Evolutionary conservation across 305 asterid species (phyloP).

Genomic region (Fraxinus paxiana): DNA sequence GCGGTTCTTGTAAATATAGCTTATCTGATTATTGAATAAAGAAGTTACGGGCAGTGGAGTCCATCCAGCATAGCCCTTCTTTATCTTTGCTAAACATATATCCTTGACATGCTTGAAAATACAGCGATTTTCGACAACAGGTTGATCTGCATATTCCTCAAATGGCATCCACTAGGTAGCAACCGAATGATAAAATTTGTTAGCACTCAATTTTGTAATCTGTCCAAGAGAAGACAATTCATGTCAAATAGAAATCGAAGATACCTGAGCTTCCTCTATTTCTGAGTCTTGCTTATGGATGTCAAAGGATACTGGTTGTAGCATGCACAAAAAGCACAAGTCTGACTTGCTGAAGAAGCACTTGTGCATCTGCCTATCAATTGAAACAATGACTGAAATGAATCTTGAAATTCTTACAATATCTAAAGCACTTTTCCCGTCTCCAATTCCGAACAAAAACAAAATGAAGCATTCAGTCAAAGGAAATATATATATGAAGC

Average conservation of each 20-base stretch:
- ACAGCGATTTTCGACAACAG: slow-evolving; percentile 34
- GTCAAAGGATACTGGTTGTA: slow-evolving; percentile 60
- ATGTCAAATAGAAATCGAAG: not conserved
- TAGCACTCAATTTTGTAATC: not conserved
- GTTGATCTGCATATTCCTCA: slow-evolving; percentile 54
- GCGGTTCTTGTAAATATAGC: slow-evolving; percentile 51
- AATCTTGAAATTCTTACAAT: not conserved
- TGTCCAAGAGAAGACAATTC: not conserved
- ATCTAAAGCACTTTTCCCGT: not conserved
- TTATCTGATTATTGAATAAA: slow-evolving; percentile 31
- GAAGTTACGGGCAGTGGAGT: slow-evolving; percentile 46
- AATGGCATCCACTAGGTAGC: slow-evolving; percentile 66
- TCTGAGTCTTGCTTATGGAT: slow-evolving; percentile 67
- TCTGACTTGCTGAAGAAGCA: slow-evolving; percentile 59
- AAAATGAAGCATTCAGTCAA: not conserved
- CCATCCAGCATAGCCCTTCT: slow-evolving; percentile 47
- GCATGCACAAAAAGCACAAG: slow-evolving; percentile 52
- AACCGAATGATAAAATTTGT: not conserved
- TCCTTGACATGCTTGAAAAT: slow-evolving; percentile 50
- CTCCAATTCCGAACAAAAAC: not conserved
- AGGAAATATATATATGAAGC: not conserved
- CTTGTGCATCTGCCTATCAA: slow-evolving; percentile 60
- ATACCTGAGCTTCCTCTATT: slow-evolving; percentile 75
- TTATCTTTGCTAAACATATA: slow-evolving; percentile 48
- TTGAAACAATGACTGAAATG: not conserved